Percentiles rank a stretch among this genome's conserved stretches.
These are phyloP conservation scores for Candida railenensis DNA, from an alignment of 805 yeast genomes.

Conservation along the genomic window DNA sequence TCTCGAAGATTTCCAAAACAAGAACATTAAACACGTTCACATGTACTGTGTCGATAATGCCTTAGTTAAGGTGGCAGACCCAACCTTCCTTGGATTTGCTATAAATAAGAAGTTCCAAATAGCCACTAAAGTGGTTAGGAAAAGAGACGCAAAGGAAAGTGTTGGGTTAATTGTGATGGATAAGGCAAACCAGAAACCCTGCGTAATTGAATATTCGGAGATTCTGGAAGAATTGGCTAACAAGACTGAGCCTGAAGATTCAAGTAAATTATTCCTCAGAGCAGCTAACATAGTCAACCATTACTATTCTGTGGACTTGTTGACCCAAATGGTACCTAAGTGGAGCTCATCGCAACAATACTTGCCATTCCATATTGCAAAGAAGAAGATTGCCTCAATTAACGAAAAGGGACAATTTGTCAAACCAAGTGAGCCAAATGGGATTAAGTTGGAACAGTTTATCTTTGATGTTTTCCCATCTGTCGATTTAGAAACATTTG, in stretches of 20 bases:
- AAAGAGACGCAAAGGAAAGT: conserved; percentile 79
- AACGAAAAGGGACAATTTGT: conserved; percentile 42
- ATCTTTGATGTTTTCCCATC: conserved; percentile 94
- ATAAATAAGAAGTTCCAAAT: conserved; percentile 63
- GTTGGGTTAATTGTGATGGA: conserved; percentile 90
- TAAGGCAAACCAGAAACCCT: conserved; percentile 57
- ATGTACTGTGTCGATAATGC: conserved; percentile 97
- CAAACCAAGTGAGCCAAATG: conserved; percentile 79
- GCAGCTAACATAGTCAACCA: conserved; percentile 98
- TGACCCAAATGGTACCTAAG: conserved; percentile 54
- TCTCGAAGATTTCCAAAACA: conserved; percentile 61
- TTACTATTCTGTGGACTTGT: conserved; percentile 81
- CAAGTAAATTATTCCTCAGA: conserved; percentile 60
- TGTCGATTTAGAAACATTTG: conserved; percentile 69
- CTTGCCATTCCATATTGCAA: conserved; percentile 94
- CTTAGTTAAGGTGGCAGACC: conserved; percentile 90
- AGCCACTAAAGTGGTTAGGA: conserved; percentile 94
- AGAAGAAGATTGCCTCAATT: conserved; percentile 74
- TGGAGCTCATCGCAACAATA: conserved; percentile 68
- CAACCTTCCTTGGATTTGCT: conserved; percentile 84
- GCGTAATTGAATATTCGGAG: conserved; percentile 95
- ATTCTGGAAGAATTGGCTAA: conserved; percentile 73
- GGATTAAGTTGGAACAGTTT: conserved; percentile 93
- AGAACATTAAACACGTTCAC: conserved; percentile 84
- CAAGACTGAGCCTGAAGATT: conserved; percentile 56